A percentile compares a stretch with the other conserved stretches of the same genome.
Conservation (phyloP, 257 asterid genomes). For the Craterostigma plantagineum region DNA sequence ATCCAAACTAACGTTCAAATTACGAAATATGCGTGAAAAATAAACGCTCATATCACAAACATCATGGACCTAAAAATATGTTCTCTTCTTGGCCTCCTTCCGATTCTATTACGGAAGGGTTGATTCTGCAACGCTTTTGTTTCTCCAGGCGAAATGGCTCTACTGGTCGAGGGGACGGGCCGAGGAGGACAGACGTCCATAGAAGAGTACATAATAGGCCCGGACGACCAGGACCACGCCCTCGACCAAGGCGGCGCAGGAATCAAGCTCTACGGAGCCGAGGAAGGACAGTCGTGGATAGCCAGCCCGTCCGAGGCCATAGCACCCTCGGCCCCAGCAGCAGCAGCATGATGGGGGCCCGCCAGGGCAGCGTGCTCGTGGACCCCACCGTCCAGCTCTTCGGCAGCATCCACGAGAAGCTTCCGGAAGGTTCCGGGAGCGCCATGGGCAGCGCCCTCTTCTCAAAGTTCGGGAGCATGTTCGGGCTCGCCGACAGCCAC, state of each 20-base stretch:
- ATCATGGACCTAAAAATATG: not conserved
- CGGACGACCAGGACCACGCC: constrained; percentile 54
- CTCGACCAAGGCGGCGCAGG: constrained; percentile 51
- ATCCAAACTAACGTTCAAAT: no score
- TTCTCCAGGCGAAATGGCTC: constrained; percentile 82
- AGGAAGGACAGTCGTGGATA: constrained; percentile 85
- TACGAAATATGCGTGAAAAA: no score
- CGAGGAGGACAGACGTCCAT: constrained; percentile 77
- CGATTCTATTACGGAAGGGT: constrained; percentile 4
- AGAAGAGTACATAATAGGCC: constrained; percentile 71
- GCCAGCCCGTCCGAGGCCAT: constrained; percentile 73
- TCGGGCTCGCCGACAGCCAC: constrained; percentile 53
- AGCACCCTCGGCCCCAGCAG: constrained; percentile 70
- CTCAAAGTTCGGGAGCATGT: constrained; percentile 73
- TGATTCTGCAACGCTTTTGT: constrained; percentile 1
- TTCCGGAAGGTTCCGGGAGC: constrained; percentile 50
- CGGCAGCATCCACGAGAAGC: constrained; percentile 77
- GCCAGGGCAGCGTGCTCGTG: constrained; percentile 65
- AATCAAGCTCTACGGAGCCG: constrained; percentile 80
- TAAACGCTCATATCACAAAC: no score
- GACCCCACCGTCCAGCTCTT: constrained; percentile 89
- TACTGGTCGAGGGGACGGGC: constrained; percentile 65
- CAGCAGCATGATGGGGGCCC: constrained; percentile 72
- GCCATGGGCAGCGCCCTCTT: constrained; percentile 82
- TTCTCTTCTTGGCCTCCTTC: not conserved